These are phyloP conservation scores for Backusella morwellensis DNA, from an alignment of 192 early-diverging fungal species.

Conservation along the genomic window DNA sequence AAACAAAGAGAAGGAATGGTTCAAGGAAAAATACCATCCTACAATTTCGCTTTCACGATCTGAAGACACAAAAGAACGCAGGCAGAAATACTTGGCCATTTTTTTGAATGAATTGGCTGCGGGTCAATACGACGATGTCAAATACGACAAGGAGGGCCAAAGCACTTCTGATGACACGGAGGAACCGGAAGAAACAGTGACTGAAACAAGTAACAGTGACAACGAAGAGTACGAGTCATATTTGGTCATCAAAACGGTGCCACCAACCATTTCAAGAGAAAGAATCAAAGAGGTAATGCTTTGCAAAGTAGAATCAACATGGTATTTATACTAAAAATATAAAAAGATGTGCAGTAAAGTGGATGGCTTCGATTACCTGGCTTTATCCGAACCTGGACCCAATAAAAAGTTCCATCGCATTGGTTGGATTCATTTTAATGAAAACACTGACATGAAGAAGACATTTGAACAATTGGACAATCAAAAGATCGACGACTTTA, in stretches of 20 bases:
- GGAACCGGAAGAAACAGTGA: conserved; percentile 18
- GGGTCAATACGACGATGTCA: conserved; percentile 65
- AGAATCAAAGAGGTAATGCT: conserved; percentile 59
- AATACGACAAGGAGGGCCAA: conserved; percentile 50
- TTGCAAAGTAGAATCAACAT: not conserved
- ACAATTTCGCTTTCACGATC: conserved; percentile 55
- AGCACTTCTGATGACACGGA: not conserved
- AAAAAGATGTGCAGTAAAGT: conserved; percentile 60
- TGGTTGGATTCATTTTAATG: conserved; percentile 92
- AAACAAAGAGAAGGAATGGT: conserved; percentile 89
- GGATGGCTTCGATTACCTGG: conserved; percentile 81
- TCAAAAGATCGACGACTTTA: conserved; percentile 50
- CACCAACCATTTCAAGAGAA: conserved; percentile 61
- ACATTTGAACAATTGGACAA: conserved; percentile 63
- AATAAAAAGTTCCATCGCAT: conserved; percentile 85
- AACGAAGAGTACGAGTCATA: conserved; percentile 31
- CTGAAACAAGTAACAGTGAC: not conserved
- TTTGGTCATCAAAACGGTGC: conserved; percentile 81
- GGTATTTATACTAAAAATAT: not conserved
- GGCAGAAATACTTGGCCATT: conserved; percentile 47
- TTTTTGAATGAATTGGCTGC: conserved; percentile 67
- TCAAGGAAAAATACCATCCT: conserved; percentile 90
- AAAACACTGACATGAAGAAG: conserved; percentile 79
- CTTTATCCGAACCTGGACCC: conserved; percentile 83
- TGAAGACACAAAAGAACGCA: conserved; percentile 52